phyloP scores from a whole-genome alignment of 208 protist genomes.

The Crithidia sp. region DNA sequence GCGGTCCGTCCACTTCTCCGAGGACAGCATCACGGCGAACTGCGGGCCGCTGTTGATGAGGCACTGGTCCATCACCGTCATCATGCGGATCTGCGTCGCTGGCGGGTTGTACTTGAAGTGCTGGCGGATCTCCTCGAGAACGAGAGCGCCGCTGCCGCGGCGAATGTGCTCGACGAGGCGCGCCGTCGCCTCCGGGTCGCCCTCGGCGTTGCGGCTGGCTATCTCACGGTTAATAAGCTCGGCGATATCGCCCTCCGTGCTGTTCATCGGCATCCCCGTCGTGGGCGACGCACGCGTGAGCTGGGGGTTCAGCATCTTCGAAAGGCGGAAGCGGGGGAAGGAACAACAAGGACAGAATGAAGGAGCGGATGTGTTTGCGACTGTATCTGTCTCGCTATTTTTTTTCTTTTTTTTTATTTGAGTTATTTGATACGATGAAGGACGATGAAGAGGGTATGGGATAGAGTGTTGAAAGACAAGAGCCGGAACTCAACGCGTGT shows the following conservation, averaged over 20 bases:
- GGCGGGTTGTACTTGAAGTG: conserved; percentile 77
- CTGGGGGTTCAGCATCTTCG: conserved; percentile 7
- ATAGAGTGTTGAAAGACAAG: too few relatives aligned
- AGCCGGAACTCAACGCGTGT: too few relatives aligned
- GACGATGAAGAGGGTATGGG: too few relatives aligned
- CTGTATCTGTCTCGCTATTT: not conserved
- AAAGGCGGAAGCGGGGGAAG: not conserved
- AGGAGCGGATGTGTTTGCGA: not conserved
- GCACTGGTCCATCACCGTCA: conserved; percentile 82
- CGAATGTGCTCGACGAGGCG: conserved; percentile 73
- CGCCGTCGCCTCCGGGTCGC: conserved; percentile 53
- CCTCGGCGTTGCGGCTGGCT: conserved; percentile 44
- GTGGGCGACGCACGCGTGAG: not conserved
- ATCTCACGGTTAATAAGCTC: conserved; percentile 41
- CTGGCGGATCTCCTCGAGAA: conserved; percentile 78
- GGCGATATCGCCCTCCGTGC: conserved; percentile 26
- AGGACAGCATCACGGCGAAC: conserved; percentile 79
- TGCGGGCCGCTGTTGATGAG: conserved; percentile 72
- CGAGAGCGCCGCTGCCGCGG: conserved; percentile 55
- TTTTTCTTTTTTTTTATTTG: too few relatives aligned
- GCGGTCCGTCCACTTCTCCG: conserved; percentile 89
- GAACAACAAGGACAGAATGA: not conserved
- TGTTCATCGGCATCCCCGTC: conserved; percentile 6
- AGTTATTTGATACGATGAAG: too few relatives aligned
- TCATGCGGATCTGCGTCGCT: conserved; percentile 59